phyloP scores from a whole-genome alignment of 2,329 filamentous ascomycete species.

The Microdochium nivale region DNA sequence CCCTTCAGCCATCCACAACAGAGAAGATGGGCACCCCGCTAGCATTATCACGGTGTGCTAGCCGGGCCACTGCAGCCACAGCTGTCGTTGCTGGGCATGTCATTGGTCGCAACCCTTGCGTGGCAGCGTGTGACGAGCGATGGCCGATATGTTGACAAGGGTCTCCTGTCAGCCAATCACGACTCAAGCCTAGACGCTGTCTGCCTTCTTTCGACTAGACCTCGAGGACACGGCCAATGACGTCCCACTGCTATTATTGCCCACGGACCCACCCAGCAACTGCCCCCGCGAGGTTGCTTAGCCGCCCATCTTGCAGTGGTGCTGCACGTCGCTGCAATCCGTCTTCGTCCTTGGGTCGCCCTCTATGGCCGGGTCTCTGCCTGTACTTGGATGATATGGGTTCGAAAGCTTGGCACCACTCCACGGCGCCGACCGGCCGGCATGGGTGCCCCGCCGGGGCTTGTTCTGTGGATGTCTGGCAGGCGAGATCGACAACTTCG shows the following conservation, averaged over 20 bases:
- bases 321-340: slow-evolving; percentile 18
- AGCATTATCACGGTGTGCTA: neutral
- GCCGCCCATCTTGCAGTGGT: slow-evolving; percentile 30
- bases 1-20: neutral
- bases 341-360: neutral
- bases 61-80: neutral
- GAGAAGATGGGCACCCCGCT: neutral
- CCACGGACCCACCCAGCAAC: slow-evolving; percentile 14
- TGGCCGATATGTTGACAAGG: neutral
- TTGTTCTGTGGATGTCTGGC: neutral
- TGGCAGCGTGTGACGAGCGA: neutral
- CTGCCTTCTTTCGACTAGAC: neutral
- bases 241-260: slow-evolving; percentile 14
- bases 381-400: slow-evolving; percentile 15
- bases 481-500: neutral
- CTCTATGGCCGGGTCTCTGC: slow-evolving; percentile 12
- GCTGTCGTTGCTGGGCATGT: neutral
- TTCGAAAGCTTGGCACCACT: slow-evolving; percentile 4
- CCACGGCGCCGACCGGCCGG: neutral
- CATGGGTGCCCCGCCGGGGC: neutral
- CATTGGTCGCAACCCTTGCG: neutral
- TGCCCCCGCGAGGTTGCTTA: slow-evolving; percentile 18
- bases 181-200: neutral
- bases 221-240: neutral
- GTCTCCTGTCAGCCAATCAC: neutral